Percentiles rank a stretch among this genome's conserved stretches.
These are phyloP conservation scores for Colletotrichum tropicicola DNA, from an alignment of 2,329 filamentous ascomycete genomes.

Conservation along the genomic window DNA sequence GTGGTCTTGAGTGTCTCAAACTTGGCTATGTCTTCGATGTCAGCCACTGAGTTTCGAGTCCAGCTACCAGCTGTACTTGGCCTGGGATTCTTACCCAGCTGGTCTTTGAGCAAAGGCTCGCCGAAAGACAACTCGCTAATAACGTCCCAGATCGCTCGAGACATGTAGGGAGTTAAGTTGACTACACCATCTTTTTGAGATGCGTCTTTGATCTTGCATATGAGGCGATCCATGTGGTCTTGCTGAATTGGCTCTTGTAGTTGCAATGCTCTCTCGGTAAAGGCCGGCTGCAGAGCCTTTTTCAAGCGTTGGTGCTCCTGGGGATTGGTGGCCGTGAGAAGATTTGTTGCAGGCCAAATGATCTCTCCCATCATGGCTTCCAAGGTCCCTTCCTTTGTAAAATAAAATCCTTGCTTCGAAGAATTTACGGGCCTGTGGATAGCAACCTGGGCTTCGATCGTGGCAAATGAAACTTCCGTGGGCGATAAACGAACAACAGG, in stretches of 20 bases:
- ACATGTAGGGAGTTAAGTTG: conserved; percentile 3
- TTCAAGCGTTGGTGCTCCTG: conserved; percentile 4
- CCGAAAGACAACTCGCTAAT: conserved; percentile 9
- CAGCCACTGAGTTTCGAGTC: not conserved
- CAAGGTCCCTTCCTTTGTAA: conserved; percentile 13
- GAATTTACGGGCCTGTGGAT: not conserved
- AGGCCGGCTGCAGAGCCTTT: not conserved
- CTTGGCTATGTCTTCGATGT: not conserved
- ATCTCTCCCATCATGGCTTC: conserved; percentile 20
- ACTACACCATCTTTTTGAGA: not conserved
- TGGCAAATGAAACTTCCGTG: conserved; percentile 6
- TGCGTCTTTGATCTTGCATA: not conserved
- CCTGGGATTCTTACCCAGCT: not conserved
- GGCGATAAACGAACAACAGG: conserved; percentile 10
- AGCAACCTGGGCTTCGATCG: not conserved
- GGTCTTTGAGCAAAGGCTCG: conserved; percentile 1
- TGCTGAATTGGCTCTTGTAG: not conserved
- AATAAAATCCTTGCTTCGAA: not conserved
- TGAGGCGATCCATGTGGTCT: not conserved
- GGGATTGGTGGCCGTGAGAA: not conserved
- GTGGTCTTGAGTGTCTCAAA: not conserved
- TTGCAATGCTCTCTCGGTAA: not conserved
- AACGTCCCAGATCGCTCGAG: not conserved
- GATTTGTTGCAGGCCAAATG: conserved; percentile 14
- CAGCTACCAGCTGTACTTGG: not conserved